Evolutionary conservation across 108 stramenopile genomes (phyloP).

Genomic region (Hondaea fermentalgiana): DNA sequence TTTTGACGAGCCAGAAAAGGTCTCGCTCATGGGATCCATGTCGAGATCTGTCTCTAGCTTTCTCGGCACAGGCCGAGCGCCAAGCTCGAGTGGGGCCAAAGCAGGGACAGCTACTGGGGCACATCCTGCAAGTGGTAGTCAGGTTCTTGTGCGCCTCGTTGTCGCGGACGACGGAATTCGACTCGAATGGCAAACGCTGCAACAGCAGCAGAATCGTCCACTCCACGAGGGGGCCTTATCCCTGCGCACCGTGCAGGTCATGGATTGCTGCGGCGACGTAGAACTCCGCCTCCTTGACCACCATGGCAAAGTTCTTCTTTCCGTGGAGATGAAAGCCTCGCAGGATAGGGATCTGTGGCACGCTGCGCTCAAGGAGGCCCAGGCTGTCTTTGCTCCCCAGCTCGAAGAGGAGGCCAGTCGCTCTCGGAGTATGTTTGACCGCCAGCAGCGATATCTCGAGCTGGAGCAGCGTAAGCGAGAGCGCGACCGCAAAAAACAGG

Average conservation of each 20-base stretch:
- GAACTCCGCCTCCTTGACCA: background rate
- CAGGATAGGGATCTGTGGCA: background rate
- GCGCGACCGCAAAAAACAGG: background rate
- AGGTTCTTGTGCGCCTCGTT: background rate
- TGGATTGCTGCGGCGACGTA: background rate
- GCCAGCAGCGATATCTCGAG: conserved; percentile 14
- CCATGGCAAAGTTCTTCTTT: background rate
- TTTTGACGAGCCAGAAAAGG: background rate
- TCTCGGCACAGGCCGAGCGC: background rate
- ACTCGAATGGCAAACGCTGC: background rate
- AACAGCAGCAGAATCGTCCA: background rate
- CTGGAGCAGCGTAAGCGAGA: background rate
- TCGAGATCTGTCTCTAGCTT: background rate
- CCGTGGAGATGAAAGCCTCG: background rate
- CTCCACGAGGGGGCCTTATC: background rate
- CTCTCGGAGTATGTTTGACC: background rate
- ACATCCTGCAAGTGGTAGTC: background rate
- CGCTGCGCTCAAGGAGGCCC: background rate
- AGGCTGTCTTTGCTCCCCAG: background rate
- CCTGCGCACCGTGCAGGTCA: background rate
- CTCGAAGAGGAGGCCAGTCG: background rate
- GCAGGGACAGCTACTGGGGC: background rate
- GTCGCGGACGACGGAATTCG: background rate
- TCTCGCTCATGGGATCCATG: background rate
- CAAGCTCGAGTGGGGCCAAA: background rate